These are phyloP conservation scores for Amanita pseudoporphyria DNA, from an alignment of 768 basidiomycete species.

Conservation along the genomic window DNA sequence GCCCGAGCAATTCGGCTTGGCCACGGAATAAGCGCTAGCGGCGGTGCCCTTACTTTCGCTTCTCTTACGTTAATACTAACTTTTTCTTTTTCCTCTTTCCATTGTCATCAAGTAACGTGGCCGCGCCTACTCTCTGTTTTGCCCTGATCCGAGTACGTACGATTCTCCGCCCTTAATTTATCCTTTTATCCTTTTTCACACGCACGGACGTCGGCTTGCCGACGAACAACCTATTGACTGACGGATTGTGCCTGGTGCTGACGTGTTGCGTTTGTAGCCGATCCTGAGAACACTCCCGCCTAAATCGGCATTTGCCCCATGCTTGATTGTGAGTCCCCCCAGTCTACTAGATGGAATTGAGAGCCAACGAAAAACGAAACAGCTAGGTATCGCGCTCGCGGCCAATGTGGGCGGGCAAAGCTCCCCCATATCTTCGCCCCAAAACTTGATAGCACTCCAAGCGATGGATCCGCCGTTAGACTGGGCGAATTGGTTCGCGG, in stretches of 20 bases:
- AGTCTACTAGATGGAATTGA: no score
- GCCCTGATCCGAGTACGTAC: constrained; percentile 82
- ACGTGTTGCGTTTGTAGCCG: constrained; percentile 42
- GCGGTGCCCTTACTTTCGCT: not conserved
- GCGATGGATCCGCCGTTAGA: constrained; percentile 79
- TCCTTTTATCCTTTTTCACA: not conserved
- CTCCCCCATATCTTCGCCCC: constrained; percentile 95
- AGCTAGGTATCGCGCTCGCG: constrained; percentile 96
- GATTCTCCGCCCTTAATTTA: not conserved
- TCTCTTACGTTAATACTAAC: not conserved
- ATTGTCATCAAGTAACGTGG: constrained; percentile 65
- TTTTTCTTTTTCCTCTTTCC: constrained; percentile 11
- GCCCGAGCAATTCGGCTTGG: not conserved
- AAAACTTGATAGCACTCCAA: constrained; percentile 90
- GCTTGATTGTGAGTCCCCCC: constrained; percentile 65
- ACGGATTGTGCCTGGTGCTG: no score
- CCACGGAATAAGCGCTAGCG: not conserved
- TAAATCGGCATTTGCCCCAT: constrained; percentile 79
- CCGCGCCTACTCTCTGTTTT: constrained; percentile 95
- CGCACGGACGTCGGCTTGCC: not conserved
- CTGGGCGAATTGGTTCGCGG: constrained; percentile 92
- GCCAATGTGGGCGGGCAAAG: constrained; percentile 97
- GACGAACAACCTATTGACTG: no score
- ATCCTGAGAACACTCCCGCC: constrained; percentile 88
- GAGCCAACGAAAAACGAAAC: not conserved